phyloP scores from a whole-genome alignment of 805 yeast species.

The Pichia gijzeniarum region DNA sequence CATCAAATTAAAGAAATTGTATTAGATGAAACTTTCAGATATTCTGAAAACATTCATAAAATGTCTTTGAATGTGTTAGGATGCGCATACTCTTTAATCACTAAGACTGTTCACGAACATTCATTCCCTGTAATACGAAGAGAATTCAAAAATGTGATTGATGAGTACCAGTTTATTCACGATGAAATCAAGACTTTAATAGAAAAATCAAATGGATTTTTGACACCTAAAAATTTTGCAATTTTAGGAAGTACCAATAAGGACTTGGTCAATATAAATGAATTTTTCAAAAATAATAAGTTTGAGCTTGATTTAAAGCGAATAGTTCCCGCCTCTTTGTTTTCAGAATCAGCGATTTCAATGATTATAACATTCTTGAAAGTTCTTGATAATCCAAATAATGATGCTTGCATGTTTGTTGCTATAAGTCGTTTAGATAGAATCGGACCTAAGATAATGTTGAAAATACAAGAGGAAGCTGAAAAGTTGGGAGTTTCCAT shows the following conservation, averaged over 20 bases:
- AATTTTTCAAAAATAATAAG: slow-evolving; percentile 27
- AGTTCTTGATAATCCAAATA: slow-evolving; percentile 30
- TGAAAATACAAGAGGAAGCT: slow-evolving; percentile 16
- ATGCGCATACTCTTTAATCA: slow-evolving; percentile 9
- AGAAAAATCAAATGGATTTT: slow-evolving; percentile 34
- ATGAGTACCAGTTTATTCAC: slow-evolving; percentile 39
- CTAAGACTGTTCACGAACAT: slow-evolving; percentile 17
- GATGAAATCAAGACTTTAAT: slow-evolving; percentile 40
- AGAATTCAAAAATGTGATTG: slow-evolving; percentile 24
- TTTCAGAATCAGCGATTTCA: slow-evolving; percentile 42
- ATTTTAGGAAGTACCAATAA: slow-evolving; percentile 47
- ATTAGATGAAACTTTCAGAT: slow-evolving; percentile 51
- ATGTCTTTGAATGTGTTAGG: slow-evolving; percentile 33
- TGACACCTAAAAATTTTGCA: slow-evolving; percentile 44
- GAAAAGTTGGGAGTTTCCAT: slow-evolving; percentile 19
- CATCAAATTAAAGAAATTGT: slow-evolving; percentile 24
- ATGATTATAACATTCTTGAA: slow-evolving; percentile 45
- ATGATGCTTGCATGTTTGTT: slow-evolving; percentile 25
- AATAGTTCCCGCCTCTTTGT: slow-evolving; percentile 41
- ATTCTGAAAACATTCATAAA: slow-evolving; percentile 49
- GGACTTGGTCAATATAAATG: slow-evolving; percentile 37
- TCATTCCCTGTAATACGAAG: slow-evolving; percentile 21
- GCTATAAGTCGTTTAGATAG: slow-evolving; percentile 20
- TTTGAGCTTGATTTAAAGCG: slow-evolving; percentile 30
- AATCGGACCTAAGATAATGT: slow-evolving; percentile 19